Evolutionary conservation across 1,284 basidiomycete genomes (phyloP).

Genomic region (Ustilago shanxiensis): DNA sequence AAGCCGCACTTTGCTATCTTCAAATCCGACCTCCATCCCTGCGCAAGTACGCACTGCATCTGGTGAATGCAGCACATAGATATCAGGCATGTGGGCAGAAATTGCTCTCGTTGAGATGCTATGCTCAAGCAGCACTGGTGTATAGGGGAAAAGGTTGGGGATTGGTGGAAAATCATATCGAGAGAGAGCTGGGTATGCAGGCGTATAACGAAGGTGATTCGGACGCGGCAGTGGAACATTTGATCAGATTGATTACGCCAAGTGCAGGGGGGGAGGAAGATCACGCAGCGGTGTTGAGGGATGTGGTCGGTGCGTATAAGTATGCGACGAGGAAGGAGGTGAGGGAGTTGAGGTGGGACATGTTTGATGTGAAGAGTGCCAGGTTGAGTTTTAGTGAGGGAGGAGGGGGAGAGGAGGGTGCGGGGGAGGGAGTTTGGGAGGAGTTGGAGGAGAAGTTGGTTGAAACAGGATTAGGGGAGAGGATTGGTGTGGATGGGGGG

Average conservation of each 20-base stretch:
- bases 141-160: constrained; percentile 70
- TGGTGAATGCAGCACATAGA: constrained; percentile 73
- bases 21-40: constrained; percentile 65
- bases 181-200: constrained; percentile 73
- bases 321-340: constrained; percentile 31
- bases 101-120: constrained; percentile 50
- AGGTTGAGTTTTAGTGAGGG: constrained; percentile 25
- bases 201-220: constrained; percentile 73
- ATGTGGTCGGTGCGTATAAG: constrained; percentile 72
- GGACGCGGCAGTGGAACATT: constrained; percentile 72
- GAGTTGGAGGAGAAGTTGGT: constrained; percentile 35
- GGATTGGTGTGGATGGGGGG: constrained; percentile 16
- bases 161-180: constrained; percentile 72
- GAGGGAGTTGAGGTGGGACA: constrained; percentile 4
- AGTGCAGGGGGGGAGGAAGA: constrained; percentile 55
- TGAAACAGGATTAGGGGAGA: constrained; percentile 20
- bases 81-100: constrained; percentile 74
- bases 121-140: constrained; percentile 43
- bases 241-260: constrained; percentile 65
- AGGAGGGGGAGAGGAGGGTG: constrained; percentile 26
- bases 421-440: constrained; percentile 29
- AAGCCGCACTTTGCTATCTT: constrained; percentile 72
- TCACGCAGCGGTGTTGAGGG: constrained; percentile 71
- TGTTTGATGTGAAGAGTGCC: constrained; percentile 27
- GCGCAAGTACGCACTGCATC: constrained; percentile 72